Conservation (phyloP, 352 stramenopile genomes). For the Pythium brachiatum region DNA sequence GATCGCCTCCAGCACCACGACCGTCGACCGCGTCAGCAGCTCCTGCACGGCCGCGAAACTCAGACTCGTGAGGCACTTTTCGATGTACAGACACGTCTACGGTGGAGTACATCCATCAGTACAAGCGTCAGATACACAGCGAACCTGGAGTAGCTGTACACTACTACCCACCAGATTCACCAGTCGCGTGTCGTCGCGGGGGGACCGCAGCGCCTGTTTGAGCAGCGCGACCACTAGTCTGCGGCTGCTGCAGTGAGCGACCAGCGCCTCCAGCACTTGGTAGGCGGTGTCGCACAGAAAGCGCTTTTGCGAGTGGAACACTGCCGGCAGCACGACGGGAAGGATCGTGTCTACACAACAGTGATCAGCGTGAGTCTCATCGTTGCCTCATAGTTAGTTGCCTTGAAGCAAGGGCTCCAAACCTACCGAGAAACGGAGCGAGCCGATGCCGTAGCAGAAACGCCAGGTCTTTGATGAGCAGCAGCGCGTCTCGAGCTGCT, state of each 20-base stretch:
- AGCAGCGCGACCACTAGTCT: constrained; percentile 37
- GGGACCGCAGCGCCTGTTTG: constrained; percentile 16
- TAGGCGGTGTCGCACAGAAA: constrained; percentile 60
- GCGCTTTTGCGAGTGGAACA: constrained; percentile 53
- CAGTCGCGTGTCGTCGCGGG: constrained; percentile 39
- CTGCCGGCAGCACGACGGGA: constrained; percentile 34
- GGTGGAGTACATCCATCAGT: background rate
- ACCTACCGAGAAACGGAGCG: constrained; percentile 44
- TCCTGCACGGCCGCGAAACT: constrained; percentile 28
- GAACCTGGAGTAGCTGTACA: background rate
- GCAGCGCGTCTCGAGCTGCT: constrained; percentile 35
- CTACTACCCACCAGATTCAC: constrained; percentile 46
- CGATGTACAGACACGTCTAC: constrained; percentile 54
- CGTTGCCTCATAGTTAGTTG: background rate
- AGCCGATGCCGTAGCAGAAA: constrained; percentile 54
- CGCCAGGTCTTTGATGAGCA: constrained; percentile 55
- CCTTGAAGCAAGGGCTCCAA: too few relatives aligned
- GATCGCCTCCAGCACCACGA: constrained; percentile 28
- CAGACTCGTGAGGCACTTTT: constrained; percentile 55
- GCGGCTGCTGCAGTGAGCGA: constrained; percentile 49
- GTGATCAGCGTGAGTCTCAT: background rate
- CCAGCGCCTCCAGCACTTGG: constrained; percentile 53
- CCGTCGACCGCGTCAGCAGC: constrained; percentile 25
- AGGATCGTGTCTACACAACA: constrained; percentile 44
- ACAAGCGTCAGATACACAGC: too few relatives aligned